Conservation (phyloP, 164 flowering plant genomes). For the Brasenia schreberi region DNA sequence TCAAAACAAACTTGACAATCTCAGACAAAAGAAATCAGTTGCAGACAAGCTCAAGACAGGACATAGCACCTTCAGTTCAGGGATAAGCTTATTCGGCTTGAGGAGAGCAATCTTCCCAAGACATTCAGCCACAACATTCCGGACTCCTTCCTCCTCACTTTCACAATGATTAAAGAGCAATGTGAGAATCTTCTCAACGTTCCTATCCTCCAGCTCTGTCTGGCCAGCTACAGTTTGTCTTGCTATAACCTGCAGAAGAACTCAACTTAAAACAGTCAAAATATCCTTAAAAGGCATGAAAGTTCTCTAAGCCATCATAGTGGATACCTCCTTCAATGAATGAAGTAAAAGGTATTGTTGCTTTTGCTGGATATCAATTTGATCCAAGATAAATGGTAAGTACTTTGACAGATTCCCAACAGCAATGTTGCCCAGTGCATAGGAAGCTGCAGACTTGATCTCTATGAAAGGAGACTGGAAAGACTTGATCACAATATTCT, state of each 20-base stretch:
- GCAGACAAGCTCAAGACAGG: background rate
- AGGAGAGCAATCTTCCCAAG: conserved; percentile 97
- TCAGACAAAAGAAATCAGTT: no score
- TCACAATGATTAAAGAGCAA: conserved; percentile 94
- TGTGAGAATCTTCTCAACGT: conserved; percentile 84
- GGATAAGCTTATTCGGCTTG: conserved; percentile 86
- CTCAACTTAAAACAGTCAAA: background rate
- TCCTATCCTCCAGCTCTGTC: conserved; percentile 72
- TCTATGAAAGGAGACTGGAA: conserved; percentile 98
- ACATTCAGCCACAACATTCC: conserved; percentile 99
- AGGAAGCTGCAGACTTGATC: conserved; percentile 98
- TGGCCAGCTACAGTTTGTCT: conserved; percentile 72
- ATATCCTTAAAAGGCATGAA: conserved; percentile 1
- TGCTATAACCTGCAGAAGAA: conserved; percentile 76
- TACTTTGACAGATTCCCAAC: conserved; percentile 92
- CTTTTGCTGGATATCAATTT: conserved; percentile 98
- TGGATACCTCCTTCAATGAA: conserved; percentile 85
- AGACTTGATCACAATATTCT: conserved; percentile 88
- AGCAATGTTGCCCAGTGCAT: conserved; percentile 98
- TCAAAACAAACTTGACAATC: no score
- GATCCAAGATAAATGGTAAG: conserved; percentile 90
- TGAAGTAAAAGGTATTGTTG: conserved; percentile 94
- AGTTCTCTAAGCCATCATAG: background rate
- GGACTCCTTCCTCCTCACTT: conserved; percentile 99
- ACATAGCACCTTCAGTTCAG: conserved; percentile 84